Conservation (phyloP, 2,329 filamentous ascomycete genomes). For the Verticillium zaregamsianum region DNA sequence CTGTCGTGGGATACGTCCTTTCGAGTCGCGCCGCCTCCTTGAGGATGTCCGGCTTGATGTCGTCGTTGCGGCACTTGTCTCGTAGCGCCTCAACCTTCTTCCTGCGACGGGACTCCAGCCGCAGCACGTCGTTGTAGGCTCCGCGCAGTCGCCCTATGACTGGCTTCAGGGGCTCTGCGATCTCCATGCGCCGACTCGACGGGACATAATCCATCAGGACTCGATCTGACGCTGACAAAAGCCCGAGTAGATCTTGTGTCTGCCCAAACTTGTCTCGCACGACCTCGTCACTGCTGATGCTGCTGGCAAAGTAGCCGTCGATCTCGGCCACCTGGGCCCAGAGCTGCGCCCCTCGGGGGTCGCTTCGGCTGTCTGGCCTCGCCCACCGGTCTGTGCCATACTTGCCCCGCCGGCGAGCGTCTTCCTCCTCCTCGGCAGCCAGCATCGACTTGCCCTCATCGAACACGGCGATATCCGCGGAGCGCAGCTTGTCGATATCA, state of each 20-base stretch:
- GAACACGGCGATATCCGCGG: conserved; percentile 72
- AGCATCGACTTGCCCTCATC: conserved; percentile 79
- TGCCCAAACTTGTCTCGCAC: conserved; percentile 76
- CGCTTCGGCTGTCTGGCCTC: conserved; percentile 64
- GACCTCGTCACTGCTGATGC: conserved; percentile 49
- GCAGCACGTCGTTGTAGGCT: conserved; percentile 77
- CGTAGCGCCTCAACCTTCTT: conserved; percentile 75
- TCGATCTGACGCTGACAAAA: conserved; percentile 76
- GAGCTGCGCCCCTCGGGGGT: conserved; percentile 63
- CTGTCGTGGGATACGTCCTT: conserved; percentile 77
- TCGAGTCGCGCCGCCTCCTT: conserved; percentile 81
- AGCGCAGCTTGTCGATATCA: conserved; percentile 86
- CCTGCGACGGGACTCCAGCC: conserved; percentile 75
- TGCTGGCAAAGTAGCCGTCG: conserved; percentile 75
- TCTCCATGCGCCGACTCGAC: conserved; percentile 71
- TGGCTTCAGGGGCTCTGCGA: conserved; percentile 75
- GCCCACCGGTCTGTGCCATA: conserved; percentile 87
- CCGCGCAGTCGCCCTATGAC: conserved; percentile 74
- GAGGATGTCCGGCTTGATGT: conserved; percentile 81
- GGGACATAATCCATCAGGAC: conserved; percentile 86
- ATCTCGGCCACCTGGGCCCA: conserved; percentile 75
- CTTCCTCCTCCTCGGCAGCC: conserved; percentile 76
- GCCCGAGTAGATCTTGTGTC: conserved; percentile 67
- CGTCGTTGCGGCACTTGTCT: conserved; percentile 78
- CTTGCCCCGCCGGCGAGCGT: conserved; percentile 68